Percentiles rank a stretch among this genome's conserved stretches.
Conservation (phyloP, 73 alveolate species). For the Breviolum minutum region DNA sequence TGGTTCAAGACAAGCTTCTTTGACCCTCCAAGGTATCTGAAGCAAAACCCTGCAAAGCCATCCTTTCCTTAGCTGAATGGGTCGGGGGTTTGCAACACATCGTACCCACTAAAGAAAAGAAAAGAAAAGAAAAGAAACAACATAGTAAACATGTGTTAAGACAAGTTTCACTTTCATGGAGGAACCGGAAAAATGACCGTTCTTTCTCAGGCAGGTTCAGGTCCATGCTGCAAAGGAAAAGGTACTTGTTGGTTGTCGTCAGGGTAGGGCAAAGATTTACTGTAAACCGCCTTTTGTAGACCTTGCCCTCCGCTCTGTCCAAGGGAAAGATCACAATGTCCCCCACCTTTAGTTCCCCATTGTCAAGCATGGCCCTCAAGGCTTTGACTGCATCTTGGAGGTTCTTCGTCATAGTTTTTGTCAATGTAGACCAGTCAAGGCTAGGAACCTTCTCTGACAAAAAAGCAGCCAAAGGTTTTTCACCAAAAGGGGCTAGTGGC, state of each 20-base stretch:
- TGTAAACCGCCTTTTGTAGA: not conserved
- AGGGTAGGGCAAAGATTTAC: not conserved
- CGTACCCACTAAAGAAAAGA: no score
- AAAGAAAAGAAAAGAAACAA: no score
- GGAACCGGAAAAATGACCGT: not conserved
- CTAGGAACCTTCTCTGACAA: not conserved
- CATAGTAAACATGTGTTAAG: no score
- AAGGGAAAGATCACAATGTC: not conserved
- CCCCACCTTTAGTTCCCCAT: not conserved
- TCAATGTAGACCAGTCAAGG: not conserved
- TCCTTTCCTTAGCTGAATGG: not conserved
- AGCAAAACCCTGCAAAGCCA: not conserved
- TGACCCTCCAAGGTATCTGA: not conserved
- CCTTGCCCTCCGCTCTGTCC: slow-evolving; percentile 30
- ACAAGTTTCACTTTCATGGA: not conserved
- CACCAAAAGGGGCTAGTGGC: not conserved
- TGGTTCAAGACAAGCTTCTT: no score
- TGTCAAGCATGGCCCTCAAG: not conserved
- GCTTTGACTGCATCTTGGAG: not conserved
- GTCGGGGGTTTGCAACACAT: no score
- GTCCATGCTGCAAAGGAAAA: not conserved
- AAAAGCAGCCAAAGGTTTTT: not conserved
- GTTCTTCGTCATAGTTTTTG: not conserved
- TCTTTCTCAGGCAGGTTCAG: not conserved
- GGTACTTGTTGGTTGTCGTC: not conserved